These are phyloP conservation scores for Panaeolus cyanescens DNA, from an alignment of 768 basidiomycete species.

Conservation along the genomic window DNA sequence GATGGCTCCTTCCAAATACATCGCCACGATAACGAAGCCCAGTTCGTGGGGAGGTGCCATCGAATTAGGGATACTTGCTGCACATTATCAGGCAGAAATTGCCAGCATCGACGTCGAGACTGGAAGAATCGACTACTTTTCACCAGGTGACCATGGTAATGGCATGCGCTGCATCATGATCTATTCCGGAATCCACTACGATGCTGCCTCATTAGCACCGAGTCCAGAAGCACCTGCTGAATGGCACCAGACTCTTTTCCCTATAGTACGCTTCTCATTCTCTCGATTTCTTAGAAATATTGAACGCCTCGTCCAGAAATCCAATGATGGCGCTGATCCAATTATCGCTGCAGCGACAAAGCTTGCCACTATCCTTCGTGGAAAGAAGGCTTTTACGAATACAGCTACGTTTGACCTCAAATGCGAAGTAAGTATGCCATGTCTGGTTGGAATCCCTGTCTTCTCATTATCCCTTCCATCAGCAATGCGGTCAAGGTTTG, in stretches of 20 bases:
- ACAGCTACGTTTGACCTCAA: slow-evolving; percentile 89
- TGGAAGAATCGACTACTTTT: slow-evolving; percentile 84
- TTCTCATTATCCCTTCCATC: neutral
- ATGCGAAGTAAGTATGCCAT: slow-evolving; percentile 67
- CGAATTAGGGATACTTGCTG: slow-evolving; percentile 83
- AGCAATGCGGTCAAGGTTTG: slow-evolving; percentile 83
- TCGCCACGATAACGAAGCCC: slow-evolving; percentile 76
- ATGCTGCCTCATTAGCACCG: slow-evolving; percentile 84
- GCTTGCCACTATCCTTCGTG: slow-evolving; percentile 71
- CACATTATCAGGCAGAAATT: slow-evolving; percentile 84
- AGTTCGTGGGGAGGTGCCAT: slow-evolving; percentile 96
- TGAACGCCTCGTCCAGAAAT: slow-evolving; percentile 21
- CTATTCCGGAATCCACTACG: slow-evolving; percentile 97
- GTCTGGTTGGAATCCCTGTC: neutral
- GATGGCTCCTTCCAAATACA: slow-evolving; percentile 69
- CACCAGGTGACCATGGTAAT: slow-evolving; percentile 44
- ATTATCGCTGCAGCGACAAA: slow-evolving; percentile 65
- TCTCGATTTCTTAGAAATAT: neutral
- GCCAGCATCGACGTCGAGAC: slow-evolving; percentile 91
- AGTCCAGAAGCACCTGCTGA: slow-evolving; percentile 72
- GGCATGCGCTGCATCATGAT: slow-evolving; percentile 70
- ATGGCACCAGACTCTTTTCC: slow-evolving; percentile 90
- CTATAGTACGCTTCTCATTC: slow-evolving; percentile 43
- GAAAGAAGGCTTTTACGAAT: slow-evolving; percentile 87
- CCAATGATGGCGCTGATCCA: slow-evolving; percentile 46